Evolutionary conservation across 371 early-diverging fungal genomes (phyloP).

Genomic region (Actinomortierella wolfii): DNA sequence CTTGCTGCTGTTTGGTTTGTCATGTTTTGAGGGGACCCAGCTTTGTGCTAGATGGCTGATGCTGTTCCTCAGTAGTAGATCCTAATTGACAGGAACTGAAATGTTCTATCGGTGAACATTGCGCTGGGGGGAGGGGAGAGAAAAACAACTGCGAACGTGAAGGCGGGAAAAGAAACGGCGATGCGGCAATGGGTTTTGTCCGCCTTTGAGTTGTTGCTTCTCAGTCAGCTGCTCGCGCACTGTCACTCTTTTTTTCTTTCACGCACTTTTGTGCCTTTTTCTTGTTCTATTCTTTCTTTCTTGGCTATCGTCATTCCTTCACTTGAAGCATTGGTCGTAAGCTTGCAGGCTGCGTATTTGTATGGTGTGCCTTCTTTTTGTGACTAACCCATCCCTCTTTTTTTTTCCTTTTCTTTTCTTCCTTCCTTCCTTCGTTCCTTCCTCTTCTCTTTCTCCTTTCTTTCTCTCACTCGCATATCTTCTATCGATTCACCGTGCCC

Average conservation of each 20-base stretch:
- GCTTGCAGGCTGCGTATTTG: too few species aligned
- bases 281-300: background rate
- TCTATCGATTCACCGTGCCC: constrained; percentile 4
- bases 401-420: constrained; percentile 1
- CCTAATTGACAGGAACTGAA: too few species aligned
- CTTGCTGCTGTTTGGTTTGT: too few species aligned
- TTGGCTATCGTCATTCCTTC: background rate
- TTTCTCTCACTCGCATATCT: constrained; percentile 2
- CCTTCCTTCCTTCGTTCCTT: constrained; percentile 3
- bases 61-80: too few species aligned
- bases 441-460: constrained; percentile 6
- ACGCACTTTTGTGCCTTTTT: background rate
- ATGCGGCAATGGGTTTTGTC: constrained; percentile 1
- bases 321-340: too few species aligned
- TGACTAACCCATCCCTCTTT: background rate
- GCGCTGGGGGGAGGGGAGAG: too few species aligned
- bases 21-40: too few species aligned
- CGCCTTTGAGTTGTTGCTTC: background rate
- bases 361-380: too few species aligned
- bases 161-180: too few species aligned
- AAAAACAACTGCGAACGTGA: too few species aligned
- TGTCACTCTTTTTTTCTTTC: background rate
- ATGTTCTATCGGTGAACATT: too few species aligned
- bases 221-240: constrained; percentile 1
- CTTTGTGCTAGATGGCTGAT: too few species aligned